Conservation (phyloP, 305 asterid species). For the Fraxinus sp. region DNA sequence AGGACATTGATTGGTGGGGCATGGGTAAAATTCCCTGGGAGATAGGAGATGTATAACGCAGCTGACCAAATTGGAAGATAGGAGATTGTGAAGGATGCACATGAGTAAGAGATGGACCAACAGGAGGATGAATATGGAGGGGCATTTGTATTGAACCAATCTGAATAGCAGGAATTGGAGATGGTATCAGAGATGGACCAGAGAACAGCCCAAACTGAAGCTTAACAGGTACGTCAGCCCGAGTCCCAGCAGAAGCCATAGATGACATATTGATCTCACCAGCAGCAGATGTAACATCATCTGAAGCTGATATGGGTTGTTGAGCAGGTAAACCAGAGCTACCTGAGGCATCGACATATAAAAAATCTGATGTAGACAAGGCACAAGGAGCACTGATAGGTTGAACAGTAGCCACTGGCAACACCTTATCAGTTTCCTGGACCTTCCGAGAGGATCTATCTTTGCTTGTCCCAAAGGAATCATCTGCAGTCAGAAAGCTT, state of each 20-base stretch:
- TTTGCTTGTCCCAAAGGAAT: conserved; percentile 36
- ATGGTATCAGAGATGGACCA: conserved; percentile 89
- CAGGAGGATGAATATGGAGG: conserved; percentile 71
- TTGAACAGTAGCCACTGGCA: conserved; percentile 45
- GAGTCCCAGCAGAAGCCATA: conserved; percentile 45
- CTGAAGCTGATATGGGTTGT: conserved; percentile 38
- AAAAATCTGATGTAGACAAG: conserved; percentile 35
- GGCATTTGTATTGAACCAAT: conserved; percentile 99
- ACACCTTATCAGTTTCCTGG: conserved; percentile 38
- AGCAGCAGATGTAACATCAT: conserved; percentile 37
- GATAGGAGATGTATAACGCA: conserved; percentile 63
- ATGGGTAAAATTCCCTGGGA: conserved; percentile 68
- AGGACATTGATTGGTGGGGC: conserved; percentile 59
- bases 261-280: conserved; percentile 43
- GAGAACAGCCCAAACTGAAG: conserved; percentile 97
- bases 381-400: conserved; percentile 34
- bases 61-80: conserved; percentile 85
- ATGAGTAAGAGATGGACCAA: conserved; percentile 65
- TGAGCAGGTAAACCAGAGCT: conserved; percentile 35
- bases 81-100: conserved; percentile 76
- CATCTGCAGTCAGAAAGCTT: conserved; percentile 39
- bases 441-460: conserved; percentile 39
- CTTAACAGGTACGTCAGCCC: conserved; percentile 64
- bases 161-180: conserved; percentile 95
- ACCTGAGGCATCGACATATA: conserved; percentile 40